Percentiles rank a stretch among this genome's conserved stretches.
phyloP scores from a whole-genome alignment of 2,329 filamentous ascomycete species.

The Fusarium kyushuense region DNA sequence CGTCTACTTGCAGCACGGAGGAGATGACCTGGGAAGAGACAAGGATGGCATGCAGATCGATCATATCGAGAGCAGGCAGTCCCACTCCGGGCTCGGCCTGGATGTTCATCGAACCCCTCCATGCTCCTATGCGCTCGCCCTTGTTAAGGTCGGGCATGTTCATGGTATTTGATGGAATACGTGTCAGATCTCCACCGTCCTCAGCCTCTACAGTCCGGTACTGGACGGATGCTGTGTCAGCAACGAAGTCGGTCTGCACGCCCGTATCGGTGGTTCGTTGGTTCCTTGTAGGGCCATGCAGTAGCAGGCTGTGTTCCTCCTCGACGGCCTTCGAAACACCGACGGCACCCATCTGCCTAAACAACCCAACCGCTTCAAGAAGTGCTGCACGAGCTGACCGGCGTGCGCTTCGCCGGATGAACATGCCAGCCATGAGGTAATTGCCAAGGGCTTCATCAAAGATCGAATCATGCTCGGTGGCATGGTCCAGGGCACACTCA shows the following conservation, averaged over 20 bases:
- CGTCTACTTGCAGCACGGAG: conserved; percentile 80
- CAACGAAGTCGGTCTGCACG: conserved; percentile 78
- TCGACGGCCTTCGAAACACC: conserved; percentile 77
- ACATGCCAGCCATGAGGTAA: conserved; percentile 79
- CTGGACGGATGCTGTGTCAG: conserved; percentile 65
- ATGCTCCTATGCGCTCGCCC: conserved; percentile 71
- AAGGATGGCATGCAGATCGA: conserved; percentile 82
- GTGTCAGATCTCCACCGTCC: conserved; percentile 57
- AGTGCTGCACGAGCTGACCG: conserved; percentile 77
- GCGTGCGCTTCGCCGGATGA: conserved; percentile 73
- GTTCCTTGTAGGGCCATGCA: conserved; percentile 71
- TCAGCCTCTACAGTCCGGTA: conserved; percentile 63
- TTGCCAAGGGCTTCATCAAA: conserved; percentile 80
- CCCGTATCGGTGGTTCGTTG: conserved; percentile 70
- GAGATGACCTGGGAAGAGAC: conserved; percentile 84
- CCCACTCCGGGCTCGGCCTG: conserved; percentile 70
- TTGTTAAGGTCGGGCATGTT: conserved; percentile 60
- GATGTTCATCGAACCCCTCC: conserved; percentile 69
- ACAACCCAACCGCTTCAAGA: conserved; percentile 75
- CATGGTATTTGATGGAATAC: conserved; percentile 57
- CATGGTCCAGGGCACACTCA: conserved; percentile 78
- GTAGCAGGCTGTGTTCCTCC: conserved; percentile 73
- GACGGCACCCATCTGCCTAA: conserved; percentile 74
- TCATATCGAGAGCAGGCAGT: conserved; percentile 82
- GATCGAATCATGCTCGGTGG: conserved; percentile 72